phyloP scores from a whole-genome alignment of 208 protist genomes.

The Acanthamoeba lugdunensis region DNA sequence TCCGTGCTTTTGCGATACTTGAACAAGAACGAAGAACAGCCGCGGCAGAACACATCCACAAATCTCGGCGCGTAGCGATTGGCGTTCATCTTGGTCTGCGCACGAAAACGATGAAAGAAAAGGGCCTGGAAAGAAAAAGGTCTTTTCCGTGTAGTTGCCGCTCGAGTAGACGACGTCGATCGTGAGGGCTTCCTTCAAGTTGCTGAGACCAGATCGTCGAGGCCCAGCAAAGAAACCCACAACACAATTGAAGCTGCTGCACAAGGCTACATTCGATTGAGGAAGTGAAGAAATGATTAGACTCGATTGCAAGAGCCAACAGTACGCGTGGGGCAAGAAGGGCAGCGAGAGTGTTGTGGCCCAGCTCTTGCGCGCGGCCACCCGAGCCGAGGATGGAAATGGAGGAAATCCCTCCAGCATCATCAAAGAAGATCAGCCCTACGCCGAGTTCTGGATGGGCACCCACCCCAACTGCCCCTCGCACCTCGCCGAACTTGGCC shows the following conservation, averaged over 20 bases:
- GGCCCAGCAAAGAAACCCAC: too few species aligned
- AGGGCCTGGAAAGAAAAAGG: background rate
- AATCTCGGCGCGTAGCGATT: slow-evolving; percentile 42
- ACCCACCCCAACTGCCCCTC: slow-evolving; percentile 94
- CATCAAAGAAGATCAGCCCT: slow-evolving; percentile 78
- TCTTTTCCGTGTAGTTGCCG: too few species aligned
- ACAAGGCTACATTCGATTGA: background rate
- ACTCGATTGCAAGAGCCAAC: slow-evolving; percentile 33
- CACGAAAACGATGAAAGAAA: background rate
- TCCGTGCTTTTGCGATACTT: slow-evolving; percentile 28
- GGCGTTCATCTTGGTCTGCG: background rate
- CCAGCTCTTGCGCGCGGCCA: slow-evolving; percentile 1
- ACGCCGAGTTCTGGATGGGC: slow-evolving; percentile 97
- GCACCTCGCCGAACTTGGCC: slow-evolving; percentile 61
- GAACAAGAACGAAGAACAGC: slow-evolving; percentile 44
- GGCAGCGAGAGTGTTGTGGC: slow-evolving; percentile 41
- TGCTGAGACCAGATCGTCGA: too few species aligned
- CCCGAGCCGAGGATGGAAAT: background rate
- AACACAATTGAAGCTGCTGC: too few species aligned
- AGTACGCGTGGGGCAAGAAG: slow-evolving; percentile 67
- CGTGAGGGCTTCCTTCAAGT: background rate
- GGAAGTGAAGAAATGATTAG: background rate
- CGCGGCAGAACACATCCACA: slow-evolving; percentile 31
- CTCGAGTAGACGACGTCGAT: too few species aligned
- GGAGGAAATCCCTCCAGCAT: background rate